Base-by-base conservation (phyloP, 2,329 filamentous ascomycete genomes). In the Phaeosphaeriaceae sp. region DNA sequence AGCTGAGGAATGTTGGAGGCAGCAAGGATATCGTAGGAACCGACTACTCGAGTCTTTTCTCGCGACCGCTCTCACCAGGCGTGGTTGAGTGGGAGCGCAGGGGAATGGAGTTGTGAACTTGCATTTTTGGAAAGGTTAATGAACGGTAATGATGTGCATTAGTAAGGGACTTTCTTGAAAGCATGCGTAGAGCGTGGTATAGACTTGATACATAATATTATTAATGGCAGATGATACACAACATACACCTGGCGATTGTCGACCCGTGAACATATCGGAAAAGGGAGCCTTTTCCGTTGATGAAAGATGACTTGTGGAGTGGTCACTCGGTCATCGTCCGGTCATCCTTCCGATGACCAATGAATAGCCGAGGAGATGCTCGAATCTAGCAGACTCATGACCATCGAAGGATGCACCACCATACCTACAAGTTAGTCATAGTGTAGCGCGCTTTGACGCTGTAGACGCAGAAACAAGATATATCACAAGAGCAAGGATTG, bases 71-170 rank as follows among this genome's bases (percentile, higher is more conserved):
- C 54, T 66, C 70, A 15, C 81, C 81, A 7, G 81, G 78, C 15
- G 83, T 88, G 52, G 87, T 97, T 50, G 83, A 86, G 76, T 97
- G 91, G 88, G 91, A 96, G 83, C 85, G 84, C 77, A 84, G 91
- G 71, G 81, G 79, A 32, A 74, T 78, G 68, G 66, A 69, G 55
- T 53, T 66, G 57, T 70, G 67, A 47, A 59, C 19, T 42, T 48
- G 22, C n/a, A 28, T 9, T 28, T 54, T 53, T 17, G 8, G 13
- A 13, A 32, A 49, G 32, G 43, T 23, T 61, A 60, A 67, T 54
- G 65, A 63, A 26, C 49, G 40, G 55, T 63, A 58, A 69, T 52
- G 65, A 68, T 59, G 63, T 64, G 64, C 52, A 59, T 62, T 58
- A 30, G 42, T 62, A 59, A 32, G 47, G 46, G 30, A 40, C 52